A percentile compares a stretch with the other conserved stretches of the same genome.
Evolutionary conservation across 306 rosid species (phyloP).

Genomic region (Hylodesmum podocarpum): DNA sequence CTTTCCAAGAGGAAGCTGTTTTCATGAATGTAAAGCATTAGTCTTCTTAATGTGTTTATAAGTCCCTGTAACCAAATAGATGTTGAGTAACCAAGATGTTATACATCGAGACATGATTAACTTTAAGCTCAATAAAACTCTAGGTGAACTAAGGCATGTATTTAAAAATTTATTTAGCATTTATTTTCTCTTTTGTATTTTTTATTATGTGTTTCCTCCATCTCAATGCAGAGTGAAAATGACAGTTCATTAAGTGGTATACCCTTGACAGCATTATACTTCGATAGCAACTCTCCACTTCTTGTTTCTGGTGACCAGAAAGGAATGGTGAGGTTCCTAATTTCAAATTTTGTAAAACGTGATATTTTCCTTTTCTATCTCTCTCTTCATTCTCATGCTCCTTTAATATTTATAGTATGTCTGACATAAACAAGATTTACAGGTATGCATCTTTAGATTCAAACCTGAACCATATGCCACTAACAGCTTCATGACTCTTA

Average conservation of each 20-base stretch:
- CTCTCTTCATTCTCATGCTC: neutral
- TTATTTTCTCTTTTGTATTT: neutral
- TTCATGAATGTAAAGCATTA: neutral
- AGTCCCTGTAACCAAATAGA: neutral
- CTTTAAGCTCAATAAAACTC: slow-evolving; percentile 6
- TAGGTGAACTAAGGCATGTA: neutral
- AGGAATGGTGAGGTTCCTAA: slow-evolving; percentile 68
- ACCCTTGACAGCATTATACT: slow-evolving; percentile 72
- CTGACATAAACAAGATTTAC: slow-evolving; percentile 29
- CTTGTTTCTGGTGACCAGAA: slow-evolving; percentile 85
- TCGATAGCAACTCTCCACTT: slow-evolving; percentile 57
- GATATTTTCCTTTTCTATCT: neutral
- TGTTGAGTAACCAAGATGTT: neutral
- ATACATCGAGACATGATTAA: neutral
- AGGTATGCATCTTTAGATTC: slow-evolving; percentile 81
- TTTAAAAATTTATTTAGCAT: neutral
- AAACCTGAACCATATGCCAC: slow-evolving; percentile 76
- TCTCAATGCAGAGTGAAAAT: slow-evolving; percentile 72
- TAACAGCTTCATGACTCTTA: slow-evolving; percentile 68
- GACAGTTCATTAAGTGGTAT: slow-evolving; percentile 78
- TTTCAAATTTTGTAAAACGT: neutral
- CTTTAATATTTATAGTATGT: neutral
- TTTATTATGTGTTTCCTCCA: slow-evolving; percentile 10
- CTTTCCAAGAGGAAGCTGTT: neutral
- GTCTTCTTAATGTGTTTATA: neutral